These are phyloP conservation scores for Grammothele lineata DNA, from an alignment of 768 basidiomycete species.

Conservation along the genomic window DNA sequence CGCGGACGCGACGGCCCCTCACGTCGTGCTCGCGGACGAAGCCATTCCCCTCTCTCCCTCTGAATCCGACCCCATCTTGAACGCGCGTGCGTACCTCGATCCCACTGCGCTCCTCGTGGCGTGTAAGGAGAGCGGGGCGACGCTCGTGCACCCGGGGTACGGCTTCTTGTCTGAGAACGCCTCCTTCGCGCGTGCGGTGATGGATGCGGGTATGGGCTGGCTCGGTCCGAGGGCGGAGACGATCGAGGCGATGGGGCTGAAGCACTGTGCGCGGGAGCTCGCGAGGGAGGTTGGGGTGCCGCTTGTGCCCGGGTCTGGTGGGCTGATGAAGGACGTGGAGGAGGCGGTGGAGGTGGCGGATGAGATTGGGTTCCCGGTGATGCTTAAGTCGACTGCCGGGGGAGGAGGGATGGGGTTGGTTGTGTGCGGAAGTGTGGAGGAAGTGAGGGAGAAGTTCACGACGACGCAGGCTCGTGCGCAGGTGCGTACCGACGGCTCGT, in stretches of 20 bases:
- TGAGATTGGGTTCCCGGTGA: conserved; percentile 53
- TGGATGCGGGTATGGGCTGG: conserved; percentile 49
- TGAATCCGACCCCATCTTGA: conserved; percentile 26
- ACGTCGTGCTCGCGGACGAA: conserved; percentile 54
- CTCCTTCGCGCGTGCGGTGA: conserved; percentile 44
- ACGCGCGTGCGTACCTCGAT: conserved; percentile 43
- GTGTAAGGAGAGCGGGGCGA: conserved; percentile 37
- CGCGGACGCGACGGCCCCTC: conserved; percentile 53
- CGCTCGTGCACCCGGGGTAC: conserved; percentile 60
- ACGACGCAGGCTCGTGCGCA: conserved; percentile 38
- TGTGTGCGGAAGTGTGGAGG: conserved; percentile 41
- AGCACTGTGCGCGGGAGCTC: conserved; percentile 50
- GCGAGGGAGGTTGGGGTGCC: conserved; percentile 46
- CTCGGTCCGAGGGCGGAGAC: conserved; percentile 49
- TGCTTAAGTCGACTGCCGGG: conserved; percentile 65
- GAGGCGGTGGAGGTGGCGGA: conserved; percentile 39
- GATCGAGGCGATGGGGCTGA: conserved; percentile 55
- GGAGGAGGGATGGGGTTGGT: conserved; percentile 69
- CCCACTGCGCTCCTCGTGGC: conserved; percentile 35
- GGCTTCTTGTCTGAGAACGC: conserved; percentile 66
- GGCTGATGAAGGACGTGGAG: conserved; percentile 37
- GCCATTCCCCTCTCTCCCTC: conserved; percentile 32
- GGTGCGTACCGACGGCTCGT: conserved; percentile 29
- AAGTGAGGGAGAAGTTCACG: conserved; percentile 34
- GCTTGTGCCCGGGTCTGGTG: conserved; percentile 54